Evolutionary conservation across 2,329 filamentous ascomycete genomes (phyloP).

Genomic region (Arthroderma uncinatum): DNA sequence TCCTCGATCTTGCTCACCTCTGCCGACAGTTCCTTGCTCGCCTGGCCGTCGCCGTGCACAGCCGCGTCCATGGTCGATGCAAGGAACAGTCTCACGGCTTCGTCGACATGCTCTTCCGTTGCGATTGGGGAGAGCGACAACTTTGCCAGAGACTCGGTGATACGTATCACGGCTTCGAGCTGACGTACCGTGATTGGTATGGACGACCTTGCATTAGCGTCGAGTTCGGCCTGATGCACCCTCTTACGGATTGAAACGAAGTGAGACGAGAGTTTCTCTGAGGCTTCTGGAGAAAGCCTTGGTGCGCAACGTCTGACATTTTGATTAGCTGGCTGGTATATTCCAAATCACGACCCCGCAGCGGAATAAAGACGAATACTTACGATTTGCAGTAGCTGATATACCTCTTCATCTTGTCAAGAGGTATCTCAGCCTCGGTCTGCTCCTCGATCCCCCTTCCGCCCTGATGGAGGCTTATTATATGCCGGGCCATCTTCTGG

Average conservation of each 20-base stretch:
- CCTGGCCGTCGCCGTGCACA: constrained; percentile 72
- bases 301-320: constrained; percentile 71
- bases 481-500: constrained; percentile 87
- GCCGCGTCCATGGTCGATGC: constrained; percentile 97
- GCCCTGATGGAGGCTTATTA: constrained; percentile 95
- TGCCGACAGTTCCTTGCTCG: constrained; percentile 79
- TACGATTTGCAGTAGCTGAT: constrained; percentile 94
- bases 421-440: constrained; percentile 73
- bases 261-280: constrained; percentile 91
- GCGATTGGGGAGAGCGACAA: constrained; percentile 75
- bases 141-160: constrained; percentile 91
- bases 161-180: constrained; percentile 91
- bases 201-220: constrained; percentile 78
- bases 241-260: constrained; percentile 94
- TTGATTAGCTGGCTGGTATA: neutral
- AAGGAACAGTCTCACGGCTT: constrained; percentile 92
- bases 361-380: constrained; percentile 30
- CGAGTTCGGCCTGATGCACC: constrained; percentile 80
- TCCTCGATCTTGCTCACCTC: constrained; percentile 79
- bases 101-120: constrained; percentile 84
- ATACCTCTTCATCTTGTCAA: constrained; percentile 96
- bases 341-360: constrained; percentile 22
- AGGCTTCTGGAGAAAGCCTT: constrained; percentile 76
- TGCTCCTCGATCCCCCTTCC: constrained; percentile 71
- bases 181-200: constrained; percentile 98